Percentiles rank a stretch among this genome's conserved stretches.
These are phyloP conservation scores for Fusarium napiforme DNA, from an alignment of 2,329 filamentous ascomycete genomes.

Conservation along the genomic window DNA sequence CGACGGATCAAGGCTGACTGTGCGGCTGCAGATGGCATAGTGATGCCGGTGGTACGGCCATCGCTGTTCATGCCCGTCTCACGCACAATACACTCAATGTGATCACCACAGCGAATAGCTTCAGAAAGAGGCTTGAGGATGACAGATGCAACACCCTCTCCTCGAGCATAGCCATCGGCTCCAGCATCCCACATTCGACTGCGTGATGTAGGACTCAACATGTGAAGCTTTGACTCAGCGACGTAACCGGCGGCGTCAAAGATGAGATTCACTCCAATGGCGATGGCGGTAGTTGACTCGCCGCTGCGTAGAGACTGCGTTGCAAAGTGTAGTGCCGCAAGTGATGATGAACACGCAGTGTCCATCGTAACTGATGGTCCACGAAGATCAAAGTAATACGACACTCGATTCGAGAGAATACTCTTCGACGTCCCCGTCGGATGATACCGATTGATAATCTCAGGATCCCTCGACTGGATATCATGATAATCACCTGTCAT, in stretches of 20 bases:
- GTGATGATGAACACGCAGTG: not conserved
- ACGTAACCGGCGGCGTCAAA: conserved; percentile 27
- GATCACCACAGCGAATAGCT: conserved; percentile 58
- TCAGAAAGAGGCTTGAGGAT: conserved; percentile 16
- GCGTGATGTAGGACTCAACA: conserved; percentile 40
- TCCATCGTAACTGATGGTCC: conserved; percentile 3
- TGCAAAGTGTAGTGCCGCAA: not conserved
- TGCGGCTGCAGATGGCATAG: not conserved
- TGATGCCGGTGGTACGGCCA: not conserved
- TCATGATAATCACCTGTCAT: conserved; percentile 25
- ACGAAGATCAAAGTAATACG: conserved; percentile 2
- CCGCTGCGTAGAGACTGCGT: not conserved
- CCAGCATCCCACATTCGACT: conserved; percentile 25
- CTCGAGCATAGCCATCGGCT: conserved; percentile 18
- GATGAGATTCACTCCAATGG: conserved; percentile 39
- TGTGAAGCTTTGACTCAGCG: conserved; percentile 55
- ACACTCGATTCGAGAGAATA: not conserved
- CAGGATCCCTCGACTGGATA: conserved; percentile 21
- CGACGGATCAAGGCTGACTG: not conserved
- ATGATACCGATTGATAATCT: conserved; percentile 45
- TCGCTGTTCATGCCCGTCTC: conserved; percentile 7
- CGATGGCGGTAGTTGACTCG: not conserved
- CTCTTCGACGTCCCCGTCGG: not conserved
- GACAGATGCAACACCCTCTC: conserved; percentile 16
- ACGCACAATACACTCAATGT: conserved; percentile 46